Evolutionary conservation across 306 rosid species (phyloP).

Genomic region (Quercus suber): DNA sequence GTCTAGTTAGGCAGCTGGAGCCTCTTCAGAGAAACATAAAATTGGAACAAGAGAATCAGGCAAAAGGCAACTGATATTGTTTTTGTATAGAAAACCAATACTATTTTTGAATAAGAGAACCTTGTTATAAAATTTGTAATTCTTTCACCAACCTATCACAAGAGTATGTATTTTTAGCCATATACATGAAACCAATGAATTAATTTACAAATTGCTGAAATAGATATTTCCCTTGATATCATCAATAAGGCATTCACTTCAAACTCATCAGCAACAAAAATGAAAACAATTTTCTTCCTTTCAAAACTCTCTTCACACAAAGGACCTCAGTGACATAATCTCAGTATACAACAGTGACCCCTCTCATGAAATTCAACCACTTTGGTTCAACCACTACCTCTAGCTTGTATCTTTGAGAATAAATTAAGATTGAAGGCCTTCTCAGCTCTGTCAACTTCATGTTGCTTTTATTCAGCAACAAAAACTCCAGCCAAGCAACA

Average conservation of each 20-base stretch:
- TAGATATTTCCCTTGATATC: not conserved
- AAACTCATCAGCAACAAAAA: not conserved
- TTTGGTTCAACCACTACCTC: not conserved
- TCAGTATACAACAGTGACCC: too few species aligned
- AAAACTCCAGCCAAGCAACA: not conserved
- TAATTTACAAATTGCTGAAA: not conserved
- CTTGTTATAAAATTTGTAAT: too few species aligned
- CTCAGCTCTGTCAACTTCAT: not conserved
- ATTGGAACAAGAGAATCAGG: too few species aligned
- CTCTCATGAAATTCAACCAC: too few species aligned
- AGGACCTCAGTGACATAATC: too few species aligned
- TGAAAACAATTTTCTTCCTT: not conserved
- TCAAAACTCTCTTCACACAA: too few species aligned
- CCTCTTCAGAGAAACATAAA: too few species aligned
- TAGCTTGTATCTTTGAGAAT: not conserved
- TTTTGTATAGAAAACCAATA: too few species aligned
- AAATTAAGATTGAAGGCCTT: not conserved
- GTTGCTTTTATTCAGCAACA: not conserved
- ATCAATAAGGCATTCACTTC: not conserved
- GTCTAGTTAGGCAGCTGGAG: conserved; percentile 29
- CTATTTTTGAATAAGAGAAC: too few species aligned
- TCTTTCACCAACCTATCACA: too few species aligned
- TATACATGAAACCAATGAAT: not conserved
- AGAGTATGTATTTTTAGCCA: too few species aligned
- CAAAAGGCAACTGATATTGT: too few species aligned